A percentile compares a stretch with the other conserved stretches of the same genome.
Conservation (phyloP, 768 basidiomycete species). For the Galerina marginata region DNA sequence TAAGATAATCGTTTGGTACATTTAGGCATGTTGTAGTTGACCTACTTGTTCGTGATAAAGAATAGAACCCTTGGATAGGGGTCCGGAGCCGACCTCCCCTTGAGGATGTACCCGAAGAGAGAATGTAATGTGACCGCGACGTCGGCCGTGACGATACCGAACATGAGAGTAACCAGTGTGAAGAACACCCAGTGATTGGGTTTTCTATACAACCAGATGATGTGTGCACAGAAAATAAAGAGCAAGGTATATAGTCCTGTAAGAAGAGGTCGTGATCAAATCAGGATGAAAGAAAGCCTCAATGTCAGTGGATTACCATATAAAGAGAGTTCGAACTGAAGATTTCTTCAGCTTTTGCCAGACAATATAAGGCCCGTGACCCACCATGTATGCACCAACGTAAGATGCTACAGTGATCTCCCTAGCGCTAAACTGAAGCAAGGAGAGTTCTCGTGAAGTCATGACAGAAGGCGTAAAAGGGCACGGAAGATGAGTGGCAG, state of each 20-base stretch:
- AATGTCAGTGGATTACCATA: constrained; percentile 17
- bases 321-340: constrained; percentile 23
- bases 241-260: constrained; percentile 20
- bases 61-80: constrained; percentile 15
- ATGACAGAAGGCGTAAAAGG: constrained; percentile 1
- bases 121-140: constrained; percentile 16
- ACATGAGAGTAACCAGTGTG: constrained; percentile 14
- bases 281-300: neutral
- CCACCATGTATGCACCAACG: constrained; percentile 21
- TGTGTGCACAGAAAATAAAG: constrained; percentile 18
- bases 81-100: constrained; percentile 9
- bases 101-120: constrained; percentile 17
- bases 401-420: constrained; percentile 10
- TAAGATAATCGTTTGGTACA: neutral
- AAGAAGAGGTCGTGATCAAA: neutral
- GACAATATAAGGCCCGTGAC: neutral
- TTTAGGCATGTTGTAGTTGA: neutral
- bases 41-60: constrained; percentile 25
- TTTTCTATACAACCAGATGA: constrained; percentile 17
- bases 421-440: neutral
- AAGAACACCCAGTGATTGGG: constrained; percentile 17
- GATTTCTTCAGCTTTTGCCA: neutral
- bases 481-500: neutral
- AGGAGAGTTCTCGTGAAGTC: constrained; percentile 1
- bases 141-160: constrained; percentile 21